Conservation (phyloP, 2,329 filamentous ascomycete species). For the Nigrospora oryzae region DNA sequence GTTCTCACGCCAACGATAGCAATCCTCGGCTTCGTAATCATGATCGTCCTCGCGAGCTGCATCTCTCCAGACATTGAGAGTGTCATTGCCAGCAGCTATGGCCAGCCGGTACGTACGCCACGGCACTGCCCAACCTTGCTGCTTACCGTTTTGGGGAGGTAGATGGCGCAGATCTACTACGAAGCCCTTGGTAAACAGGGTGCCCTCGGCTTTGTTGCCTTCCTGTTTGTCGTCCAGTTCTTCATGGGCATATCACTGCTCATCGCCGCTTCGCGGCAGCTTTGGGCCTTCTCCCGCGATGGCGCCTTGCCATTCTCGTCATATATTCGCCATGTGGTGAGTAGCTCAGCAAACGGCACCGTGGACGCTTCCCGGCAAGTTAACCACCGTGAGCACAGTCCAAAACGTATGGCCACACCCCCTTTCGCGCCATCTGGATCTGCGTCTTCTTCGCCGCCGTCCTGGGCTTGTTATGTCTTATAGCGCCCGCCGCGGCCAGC, state of each 20-base stretch:
- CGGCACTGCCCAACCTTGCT: background rate
- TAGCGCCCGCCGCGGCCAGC: background rate
- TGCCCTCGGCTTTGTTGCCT: background rate
- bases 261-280: background rate
- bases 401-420: background rate
- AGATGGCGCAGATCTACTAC: slow-evolving; percentile 2
- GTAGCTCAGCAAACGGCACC: background rate
- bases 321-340: background rate
- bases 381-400: background rate
- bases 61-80: background rate
- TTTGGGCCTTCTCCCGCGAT: background rate
- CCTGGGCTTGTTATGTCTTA: background rate
- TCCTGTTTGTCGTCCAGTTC: slow-evolving; percentile 1
- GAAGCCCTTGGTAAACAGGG: background rate
- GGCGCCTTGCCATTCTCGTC: background rate
- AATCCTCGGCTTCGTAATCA: background rate
- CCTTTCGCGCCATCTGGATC: background rate
- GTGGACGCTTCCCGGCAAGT: no score
- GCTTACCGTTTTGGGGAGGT: no score
- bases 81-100: background rate
- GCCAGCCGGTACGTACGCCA: background rate
- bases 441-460: background rate
- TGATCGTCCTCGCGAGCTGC: background rate
- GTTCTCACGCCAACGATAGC: no score
- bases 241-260: slow-evolving; percentile 1